Evolutionary conservation across 2,329 filamentous ascomycete species (phyloP), one percentile per base, ranked within the genome.

Genomic region (Aspergillus intermedius): DNA sequence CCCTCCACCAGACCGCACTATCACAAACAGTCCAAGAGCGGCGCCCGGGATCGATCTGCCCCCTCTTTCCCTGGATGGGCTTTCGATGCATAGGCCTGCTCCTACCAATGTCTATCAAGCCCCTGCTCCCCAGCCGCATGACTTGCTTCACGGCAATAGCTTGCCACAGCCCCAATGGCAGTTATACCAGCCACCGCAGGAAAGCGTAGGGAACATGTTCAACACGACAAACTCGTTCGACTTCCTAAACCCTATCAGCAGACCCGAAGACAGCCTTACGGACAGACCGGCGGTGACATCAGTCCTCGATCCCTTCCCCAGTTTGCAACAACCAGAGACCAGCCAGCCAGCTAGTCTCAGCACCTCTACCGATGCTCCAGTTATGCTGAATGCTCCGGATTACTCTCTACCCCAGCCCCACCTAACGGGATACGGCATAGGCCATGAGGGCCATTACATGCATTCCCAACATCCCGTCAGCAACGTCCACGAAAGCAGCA

Each of bases 1-100:
- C 21, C 63, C 68, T 22, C 67, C 67, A 1, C 60, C 69, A 0
- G 64, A 65, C 30, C 64, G 67, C 10, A 66, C 56, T 25, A 53
- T 60, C 4, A 67, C 64, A 6, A 70, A 68, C 42, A 73, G 70
- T 48, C 68, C 70, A 1, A 57, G 61, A 19, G 57, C 64, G 9
- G 50, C 51, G 3, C 52, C 59, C 13, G 64, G 64, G 8, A 58
- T 67, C 34, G 66, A 63, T 23, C 3, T 40, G 1, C 37, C 37
- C 19, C 65, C 67, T n/a, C 54, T 69, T 21, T 63, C 66, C 10
- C 52, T 69, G 23, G 66, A 70, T 30, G 62, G 66, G 0, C 60
- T 69, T 41, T 54, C 68, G 15, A 54, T 67, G 35, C 62, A 57
- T 44, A 65, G 63, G 45, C 62, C 61, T 2, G 48, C 19, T n/a